These are phyloP conservation scores for Penicillium malachiteum DNA, from an alignment of 495 filamentous ascomycete genomes.

Conservation along the genomic window DNA sequence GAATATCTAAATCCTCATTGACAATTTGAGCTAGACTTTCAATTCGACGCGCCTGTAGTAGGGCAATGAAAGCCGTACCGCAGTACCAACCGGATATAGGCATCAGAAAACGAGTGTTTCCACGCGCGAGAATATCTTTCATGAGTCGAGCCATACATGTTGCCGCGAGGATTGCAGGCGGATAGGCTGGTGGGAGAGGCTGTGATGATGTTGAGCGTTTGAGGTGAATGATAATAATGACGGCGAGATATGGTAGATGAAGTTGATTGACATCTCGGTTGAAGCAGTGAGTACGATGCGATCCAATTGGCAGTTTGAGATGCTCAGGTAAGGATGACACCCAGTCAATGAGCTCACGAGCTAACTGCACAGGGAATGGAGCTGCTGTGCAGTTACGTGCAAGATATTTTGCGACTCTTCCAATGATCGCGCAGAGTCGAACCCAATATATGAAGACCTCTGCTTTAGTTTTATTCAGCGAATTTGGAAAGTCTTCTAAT, in stretches of 20 bases:
- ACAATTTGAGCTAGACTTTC: slow-evolving; percentile 25
- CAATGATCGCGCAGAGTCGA: slow-evolving; percentile 32
- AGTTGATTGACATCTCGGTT: slow-evolving; percentile 38
- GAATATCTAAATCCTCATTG: slow-evolving; percentile 31
- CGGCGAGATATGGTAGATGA: slow-evolving; percentile 35
- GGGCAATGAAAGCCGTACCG: slow-evolving; percentile 34
- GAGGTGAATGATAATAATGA: slow-evolving; percentile 37
- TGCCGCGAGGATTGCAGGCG: slow-evolving; percentile 35
- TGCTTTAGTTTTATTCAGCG: slow-evolving; percentile 17
- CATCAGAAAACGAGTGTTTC: slow-evolving; percentile 36
- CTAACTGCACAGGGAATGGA: slow-evolving; percentile 21
- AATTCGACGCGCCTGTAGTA: slow-evolving; percentile 32
- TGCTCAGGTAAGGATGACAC: slow-evolving; percentile 29
- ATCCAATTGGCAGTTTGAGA: slow-evolving; percentile 30
- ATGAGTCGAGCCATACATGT: slow-evolving; percentile 35
- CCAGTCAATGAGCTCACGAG: slow-evolving; percentile 33
- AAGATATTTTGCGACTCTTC: slow-evolving; percentile 32
- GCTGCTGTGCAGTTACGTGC: slow-evolving; percentile 11
- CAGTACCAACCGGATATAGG: slow-evolving; percentile 41
- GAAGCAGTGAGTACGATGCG: slow-evolving; percentile 24
- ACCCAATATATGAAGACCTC: slow-evolving; percentile 39
- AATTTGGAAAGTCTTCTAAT: slow-evolving; percentile 28
- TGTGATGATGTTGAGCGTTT: slow-evolving; percentile 21
- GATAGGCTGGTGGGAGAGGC: slow-evolving; percentile 31
- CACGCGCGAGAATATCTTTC: slow-evolving; percentile 31